Evolutionary conservation across 768 basidiomycete genomes (phyloP).

Genomic region (Amyloporia xantha): DNA sequence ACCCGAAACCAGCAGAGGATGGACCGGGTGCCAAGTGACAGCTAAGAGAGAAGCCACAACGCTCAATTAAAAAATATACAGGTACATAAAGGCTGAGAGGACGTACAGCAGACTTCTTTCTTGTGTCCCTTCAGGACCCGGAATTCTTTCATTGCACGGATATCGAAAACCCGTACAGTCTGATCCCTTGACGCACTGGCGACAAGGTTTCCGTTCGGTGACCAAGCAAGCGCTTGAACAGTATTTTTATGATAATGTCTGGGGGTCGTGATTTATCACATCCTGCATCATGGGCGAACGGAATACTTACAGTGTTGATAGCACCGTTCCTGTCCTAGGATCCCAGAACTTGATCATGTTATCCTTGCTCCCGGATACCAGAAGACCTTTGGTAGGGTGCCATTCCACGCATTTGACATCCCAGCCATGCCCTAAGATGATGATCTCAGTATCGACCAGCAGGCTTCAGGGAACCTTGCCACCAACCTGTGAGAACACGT

Average conservation of each 20-base stretch:
- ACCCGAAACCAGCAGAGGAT: conserved; percentile 87
- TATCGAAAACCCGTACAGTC: conserved; percentile 93
- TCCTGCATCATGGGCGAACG: too few species aligned
- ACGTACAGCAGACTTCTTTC: conserved; percentile 95
- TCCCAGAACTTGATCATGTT: conserved; percentile 99
- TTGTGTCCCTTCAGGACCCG: conserved; percentile 91
- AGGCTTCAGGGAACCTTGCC: not conserved
- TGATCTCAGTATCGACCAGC: not conserved
- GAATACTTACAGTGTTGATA: conserved; percentile 76
- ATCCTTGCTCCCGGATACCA: conserved; percentile 95
- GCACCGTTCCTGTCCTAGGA: conserved; percentile 82
- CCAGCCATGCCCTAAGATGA: conserved; percentile 86
- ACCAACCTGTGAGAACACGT: conserved; percentile 71
- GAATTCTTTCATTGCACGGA: conserved; percentile 96
- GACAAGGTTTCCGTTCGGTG: conserved; percentile 87
- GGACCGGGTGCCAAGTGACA: conserved; percentile 92
- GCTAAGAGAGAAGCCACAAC: conserved; percentile 39
- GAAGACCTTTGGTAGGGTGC: conserved; percentile 94
- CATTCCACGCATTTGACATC: conserved; percentile 98
- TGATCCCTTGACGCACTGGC: conserved; percentile 95
- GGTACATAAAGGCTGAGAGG: not conserved
- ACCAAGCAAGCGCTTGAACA: conserved; percentile 90
- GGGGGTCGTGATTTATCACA: not conserved
- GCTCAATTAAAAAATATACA: too few species aligned
- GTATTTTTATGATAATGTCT: conserved; percentile 98